These are phyloP conservation scores for Pezicula carpinea DNA, from an alignment of 2,329 filamentous ascomycete species.

Conservation along the genomic window DNA sequence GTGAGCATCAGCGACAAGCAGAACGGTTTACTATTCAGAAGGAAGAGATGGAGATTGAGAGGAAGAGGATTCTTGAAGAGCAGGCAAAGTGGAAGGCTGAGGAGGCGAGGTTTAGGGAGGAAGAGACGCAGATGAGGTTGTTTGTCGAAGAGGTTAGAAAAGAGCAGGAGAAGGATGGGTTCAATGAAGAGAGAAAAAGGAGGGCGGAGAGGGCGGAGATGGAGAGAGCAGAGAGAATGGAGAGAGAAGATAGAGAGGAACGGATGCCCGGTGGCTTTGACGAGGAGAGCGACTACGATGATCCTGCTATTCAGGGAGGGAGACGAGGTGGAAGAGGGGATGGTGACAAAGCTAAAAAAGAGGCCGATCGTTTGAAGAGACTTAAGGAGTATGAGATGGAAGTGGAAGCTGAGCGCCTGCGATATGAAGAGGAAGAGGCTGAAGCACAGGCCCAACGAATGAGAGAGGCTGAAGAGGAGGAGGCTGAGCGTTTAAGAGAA, in stretches of 20 bases:
- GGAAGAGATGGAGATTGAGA: slow-evolving; percentile 14
- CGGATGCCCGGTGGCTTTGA: not conserved
- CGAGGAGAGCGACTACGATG: not conserved
- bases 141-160: slow-evolving; percentile 4
- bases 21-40: slow-evolving; percentile 10
- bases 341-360: too few relatives aligned
- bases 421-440: slow-evolving; percentile 1
- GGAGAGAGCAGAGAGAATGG: not conserved
- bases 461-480: slow-evolving; percentile 4
- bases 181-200: not conserved
- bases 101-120: slow-evolving; percentile 8
- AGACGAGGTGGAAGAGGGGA: too few relatives aligned
- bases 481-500: slow-evolving; percentile 1
- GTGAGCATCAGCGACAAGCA: slow-evolving; percentile 9
- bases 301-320: too few relatives aligned
- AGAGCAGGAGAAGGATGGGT: not conserved
- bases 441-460: slow-evolving; percentile 2
- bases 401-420: too few relatives aligned
- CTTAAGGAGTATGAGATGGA: too few relatives aligned
- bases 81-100: slow-evolving; percentile 11
- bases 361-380: too few relatives aligned
- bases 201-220: slow-evolving; percentile 1
- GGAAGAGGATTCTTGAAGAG: slow-evolving; percentile 10
- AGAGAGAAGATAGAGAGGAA: not conserved
- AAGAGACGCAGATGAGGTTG: too few relatives aligned